Evolutionary conservation across 2,329 filamentous ascomycete species (phyloP).

Genomic region (Nannizziopsis barbatae): DNA sequence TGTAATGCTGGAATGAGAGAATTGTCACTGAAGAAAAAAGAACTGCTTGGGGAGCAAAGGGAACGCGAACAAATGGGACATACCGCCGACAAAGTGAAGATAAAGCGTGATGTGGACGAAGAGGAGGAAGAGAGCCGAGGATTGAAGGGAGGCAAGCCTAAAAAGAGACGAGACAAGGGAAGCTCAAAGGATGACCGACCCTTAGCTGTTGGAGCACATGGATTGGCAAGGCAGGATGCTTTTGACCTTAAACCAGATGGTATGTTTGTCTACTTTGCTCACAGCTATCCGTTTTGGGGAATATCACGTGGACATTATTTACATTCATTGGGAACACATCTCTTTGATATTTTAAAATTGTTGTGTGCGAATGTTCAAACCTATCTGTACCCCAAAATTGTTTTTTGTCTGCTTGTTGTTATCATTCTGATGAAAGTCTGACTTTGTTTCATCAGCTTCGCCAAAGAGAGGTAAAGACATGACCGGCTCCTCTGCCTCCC

Average conservation of each 20-base stretch:
- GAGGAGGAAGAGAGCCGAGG: conserved; percentile 36
- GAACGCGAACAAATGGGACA: conserved; percentile 39
- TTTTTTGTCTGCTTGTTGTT: background rate
- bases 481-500: conserved; percentile 26
- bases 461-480: conserved; percentile 15
- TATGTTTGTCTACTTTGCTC: conserved; percentile 20
- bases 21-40: conserved; percentile 47
- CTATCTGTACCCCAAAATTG: background rate
- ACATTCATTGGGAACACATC: background rate
- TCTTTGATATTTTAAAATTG: background rate
- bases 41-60: conserved; percentile 42
- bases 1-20: conserved; percentile 52
- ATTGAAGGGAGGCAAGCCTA: conserved; percentile 53
- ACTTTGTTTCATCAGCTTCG: conserved; percentile 5
- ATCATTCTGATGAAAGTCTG: background rate
- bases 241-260: conserved; percentile 47
- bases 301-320: no score
- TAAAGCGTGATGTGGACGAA: conserved; percentile 37
- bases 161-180: conserved; percentile 65
- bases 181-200: conserved; percentile 50
- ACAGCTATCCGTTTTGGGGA: background rate
- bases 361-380: background rate
- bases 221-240: conserved; percentile 53
- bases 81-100: conserved; percentile 37
- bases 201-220: conserved; percentile 52